Evolutionary conservation across 2,329 filamentous ascomycete genomes (phyloP).

Genomic region (Diaporthe amygdali): DNA sequence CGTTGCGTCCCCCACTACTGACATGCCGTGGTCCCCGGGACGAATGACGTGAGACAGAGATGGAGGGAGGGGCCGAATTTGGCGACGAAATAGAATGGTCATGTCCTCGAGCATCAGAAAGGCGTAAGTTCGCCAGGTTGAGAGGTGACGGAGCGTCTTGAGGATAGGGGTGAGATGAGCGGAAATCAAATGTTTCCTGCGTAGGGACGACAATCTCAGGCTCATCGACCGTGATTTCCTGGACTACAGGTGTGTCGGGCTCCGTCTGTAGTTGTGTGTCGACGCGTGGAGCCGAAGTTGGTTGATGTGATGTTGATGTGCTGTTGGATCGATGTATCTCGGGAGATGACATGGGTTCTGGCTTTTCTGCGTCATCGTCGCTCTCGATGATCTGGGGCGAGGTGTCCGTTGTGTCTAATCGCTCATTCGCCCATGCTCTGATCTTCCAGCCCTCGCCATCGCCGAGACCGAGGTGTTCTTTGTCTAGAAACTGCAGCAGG

Average conservation of each 20-base stretch:
- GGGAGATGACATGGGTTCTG: conserved; percentile 64
- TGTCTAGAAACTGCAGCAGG: conserved; percentile 83
- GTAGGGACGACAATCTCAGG: conserved; percentile 55
- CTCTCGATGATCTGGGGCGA: conserved; percentile 49
- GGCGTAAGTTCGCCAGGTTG: conserved; percentile 64
- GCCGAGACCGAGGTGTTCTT: conserved; percentile 75
- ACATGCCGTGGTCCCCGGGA: conserved; percentile 26
- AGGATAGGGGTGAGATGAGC: conserved; percentile 66
- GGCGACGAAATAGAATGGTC: conserved; percentile 38
- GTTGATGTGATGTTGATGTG: conserved; percentile 35
- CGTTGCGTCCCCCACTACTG: conserved; percentile 31
- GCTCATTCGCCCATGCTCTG: conserved; percentile 70
- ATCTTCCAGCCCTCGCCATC: conserved; percentile 77
- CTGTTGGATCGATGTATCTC: conserved; percentile 56
- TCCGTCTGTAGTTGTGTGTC: conserved; percentile 43
- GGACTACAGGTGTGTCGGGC: conserved; percentile 33
- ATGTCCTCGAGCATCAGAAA: conserved; percentile 56
- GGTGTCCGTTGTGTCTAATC: conserved; percentile 67
- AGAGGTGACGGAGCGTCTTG: conserved; percentile 55
- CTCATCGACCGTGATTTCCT: conserved; percentile 29
- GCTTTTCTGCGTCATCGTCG: conserved; percentile 70
- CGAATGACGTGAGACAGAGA: conserved; percentile 17
- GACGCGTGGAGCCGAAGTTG: conserved; percentile 34
- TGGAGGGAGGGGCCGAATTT: conserved; percentile 23
- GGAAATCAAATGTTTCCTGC: conserved; percentile 72